Evolutionary conservation across 805 yeast genomes (phyloP), one percentile per base, ranked within the genome.

Genomic region (Candida pini): DNA sequence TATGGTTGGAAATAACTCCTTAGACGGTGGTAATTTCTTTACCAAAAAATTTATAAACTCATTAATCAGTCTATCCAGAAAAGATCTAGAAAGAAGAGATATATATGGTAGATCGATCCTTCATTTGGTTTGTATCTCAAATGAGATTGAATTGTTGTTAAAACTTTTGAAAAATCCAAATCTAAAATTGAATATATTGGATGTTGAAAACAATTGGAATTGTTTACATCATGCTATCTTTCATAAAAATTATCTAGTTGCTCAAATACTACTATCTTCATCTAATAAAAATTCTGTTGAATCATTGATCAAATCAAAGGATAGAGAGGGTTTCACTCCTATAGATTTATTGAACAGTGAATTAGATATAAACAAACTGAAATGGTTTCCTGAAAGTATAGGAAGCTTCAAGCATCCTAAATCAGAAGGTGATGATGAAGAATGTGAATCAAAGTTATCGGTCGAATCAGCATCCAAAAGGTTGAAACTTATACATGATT

Each of bases 191-290:
- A 46, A 59, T 3, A 48, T 69, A 0, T 58, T 64, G 2, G 96
- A 89, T 54, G 63, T 63, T 34, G 96, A 88, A 56, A 85, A 75
- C 51, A 82, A 86, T 2, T 88, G 94, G 81, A 82, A 84, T 28
- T 75, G 86, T 18, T 63, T 89, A 19, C 96, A 89, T 55, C 72
- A 77, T 40, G 75, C 87, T 4, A 60, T 83, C 10, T 73, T 65
- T 44, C 60, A 71, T 41, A 82, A 77, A 22, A 66, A 80, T 35
- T 58, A 80, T 27, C 50, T 69, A 14, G 71, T 81, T 49, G 77
- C 80, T 8, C 69, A 66, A 34, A 55, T 58, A 6, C 44, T 77
- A 8, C 35, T 74, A 8, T 36, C 48, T 4, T 25, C 44, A 3
- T 30, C 39, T 3, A 39, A 35, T 22, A n/a, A n/a, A n/a, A n/a